These are phyloP conservation scores for Spathaspora sp. DNA, from an alignment of 1,139 yeast genomes.

Conservation along the genomic window DNA sequence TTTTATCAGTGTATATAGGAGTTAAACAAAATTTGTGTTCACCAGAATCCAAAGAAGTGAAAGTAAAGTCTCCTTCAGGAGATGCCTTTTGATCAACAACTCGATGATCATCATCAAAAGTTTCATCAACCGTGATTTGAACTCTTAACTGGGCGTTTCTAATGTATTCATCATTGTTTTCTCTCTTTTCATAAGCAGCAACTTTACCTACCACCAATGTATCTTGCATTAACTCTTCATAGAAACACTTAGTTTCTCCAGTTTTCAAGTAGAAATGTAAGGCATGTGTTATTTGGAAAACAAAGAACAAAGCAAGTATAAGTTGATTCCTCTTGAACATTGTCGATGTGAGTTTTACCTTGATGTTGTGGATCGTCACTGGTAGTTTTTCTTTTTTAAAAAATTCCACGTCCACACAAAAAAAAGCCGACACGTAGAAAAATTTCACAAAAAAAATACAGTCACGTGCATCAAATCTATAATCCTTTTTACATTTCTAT, in stretches of 20 bases:
- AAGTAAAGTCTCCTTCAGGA: slow-evolving; percentile 42
- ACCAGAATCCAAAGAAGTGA: slow-evolving; percentile 44
- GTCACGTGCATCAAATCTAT: neutral
- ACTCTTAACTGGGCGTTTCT: slow-evolving; percentile 34
- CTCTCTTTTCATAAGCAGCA: slow-evolving; percentile 41
- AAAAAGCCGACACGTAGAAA: neutral
- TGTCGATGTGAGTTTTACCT: neutral
- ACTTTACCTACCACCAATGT: slow-evolving; percentile 47
- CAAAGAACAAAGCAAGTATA: slow-evolving; percentile 9
- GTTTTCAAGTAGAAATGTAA: slow-evolving; percentile 49
- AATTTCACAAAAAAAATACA: neutral
- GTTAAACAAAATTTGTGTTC: slow-evolving; percentile 51
- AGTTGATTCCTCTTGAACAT: neutral
- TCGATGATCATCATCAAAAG: slow-evolving; percentile 47
- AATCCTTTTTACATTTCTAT: neutral
- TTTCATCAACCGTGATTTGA: slow-evolving; percentile 46
- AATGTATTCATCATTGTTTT: slow-evolving; percentile 28
- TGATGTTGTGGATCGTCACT: neutral
- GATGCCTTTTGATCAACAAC: slow-evolving; percentile 42
- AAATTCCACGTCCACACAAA: neutral
- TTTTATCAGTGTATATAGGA: slow-evolving; percentile 41
- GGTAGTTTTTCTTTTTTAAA: neutral
- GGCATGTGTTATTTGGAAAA: slow-evolving; percentile 24
- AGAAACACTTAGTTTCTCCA: slow-evolving; percentile 47
- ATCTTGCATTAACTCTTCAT: slow-evolving; percentile 42